These are phyloP conservation scores for Daldinia caldariorum DNA, from an alignment of 495 filamentous ascomycete species.

Conservation along the genomic window DNA sequence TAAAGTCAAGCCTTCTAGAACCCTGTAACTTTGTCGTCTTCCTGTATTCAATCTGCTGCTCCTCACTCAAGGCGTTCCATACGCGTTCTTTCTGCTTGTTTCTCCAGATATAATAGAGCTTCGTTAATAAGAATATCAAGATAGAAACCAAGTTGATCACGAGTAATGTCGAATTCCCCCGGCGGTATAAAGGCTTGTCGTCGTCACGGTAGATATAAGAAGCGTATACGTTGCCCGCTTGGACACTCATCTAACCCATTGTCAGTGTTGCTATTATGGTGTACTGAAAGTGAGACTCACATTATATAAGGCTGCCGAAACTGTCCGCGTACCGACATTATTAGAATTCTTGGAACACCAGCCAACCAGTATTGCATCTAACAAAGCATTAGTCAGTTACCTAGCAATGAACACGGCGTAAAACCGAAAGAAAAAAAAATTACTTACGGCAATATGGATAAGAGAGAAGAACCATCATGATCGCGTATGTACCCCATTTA, in stretches of 20 bases:
- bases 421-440: too few species aligned
- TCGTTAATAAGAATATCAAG: constrained; percentile 50
- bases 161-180: constrained; percentile 73
- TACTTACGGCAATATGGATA: constrained; percentile 55
- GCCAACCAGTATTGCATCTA: constrained; percentile 69
- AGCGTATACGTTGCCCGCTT: constrained; percentile 65
- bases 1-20: constrained; percentile 58
- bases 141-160: constrained; percentile 55
- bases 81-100: constrained; percentile 53
- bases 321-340: constrained; percentile 73
- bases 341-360: constrained; percentile 72
- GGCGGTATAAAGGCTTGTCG: constrained; percentile 71
- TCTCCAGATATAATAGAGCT: constrained; percentile 56
- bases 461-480: constrained; percentile 63
- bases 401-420: neutral
- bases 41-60: constrained; percentile 53
- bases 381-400: constrained; percentile 2
- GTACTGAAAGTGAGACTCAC: constrained; percentile 18
- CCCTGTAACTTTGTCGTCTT: constrained; percentile 52
- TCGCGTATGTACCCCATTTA: constrained; percentile 64
- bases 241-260: constrained; percentile 66
- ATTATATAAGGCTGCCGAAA: constrained; percentile 72
- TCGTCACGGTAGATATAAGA: constrained; percentile 63
- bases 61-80: constrained; percentile 54
- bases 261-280: constrained; percentile 32